A percentile compares a stretch with the other conserved stretches of the same genome.
Evolutionary conservation across 208 protist species (phyloP).

Genomic region (Porcisia deanei): DNA sequence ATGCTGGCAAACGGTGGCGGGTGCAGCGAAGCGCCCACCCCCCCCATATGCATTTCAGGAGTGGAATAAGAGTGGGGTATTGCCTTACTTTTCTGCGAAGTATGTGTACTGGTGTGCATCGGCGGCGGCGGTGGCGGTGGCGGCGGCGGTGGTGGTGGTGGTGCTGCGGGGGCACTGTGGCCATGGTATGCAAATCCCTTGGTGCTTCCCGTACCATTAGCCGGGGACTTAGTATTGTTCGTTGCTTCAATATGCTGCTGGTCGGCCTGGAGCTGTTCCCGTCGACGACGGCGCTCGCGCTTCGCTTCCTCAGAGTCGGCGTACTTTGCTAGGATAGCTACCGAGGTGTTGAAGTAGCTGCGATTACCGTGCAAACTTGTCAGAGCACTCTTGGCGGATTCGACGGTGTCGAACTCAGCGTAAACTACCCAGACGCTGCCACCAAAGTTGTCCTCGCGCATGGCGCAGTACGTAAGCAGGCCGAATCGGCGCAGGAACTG

Average conservation of each 20-base stretch:
- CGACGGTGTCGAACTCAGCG: conserved; percentile 75
- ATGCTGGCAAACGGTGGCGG: conserved; percentile 29
- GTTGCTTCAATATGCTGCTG: conserved; percentile 14
- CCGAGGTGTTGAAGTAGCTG: conserved; percentile 58
- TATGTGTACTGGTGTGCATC: not conserved
- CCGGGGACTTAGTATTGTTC: not conserved
- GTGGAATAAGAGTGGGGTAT: conserved; percentile 17
- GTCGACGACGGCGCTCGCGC: conserved; percentile 68
- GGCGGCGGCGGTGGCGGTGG: conserved; percentile 6
- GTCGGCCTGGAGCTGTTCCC: conserved; percentile 41
- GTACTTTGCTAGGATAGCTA: conserved; percentile 83
- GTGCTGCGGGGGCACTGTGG: not conserved
- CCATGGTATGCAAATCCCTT: conserved; percentile 2
- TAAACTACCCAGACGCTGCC: conserved; percentile 85
- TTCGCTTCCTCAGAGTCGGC: conserved; percentile 83
- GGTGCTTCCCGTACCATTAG: not conserved
- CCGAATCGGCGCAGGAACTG: conserved; percentile 70
- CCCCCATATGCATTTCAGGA: conserved; percentile 27
- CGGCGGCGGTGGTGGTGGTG: conserved; percentile 4
- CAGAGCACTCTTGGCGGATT: conserved; percentile 61
- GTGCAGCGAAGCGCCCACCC: conserved; percentile 3
- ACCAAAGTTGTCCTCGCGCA: conserved; percentile 88
- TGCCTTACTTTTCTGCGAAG: not conserved
- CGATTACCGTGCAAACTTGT: conserved; percentile 71
- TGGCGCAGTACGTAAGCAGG: conserved; percentile 80